phyloP scores from a whole-genome alignment of 768 basidiomycete genomes.

The Plicaturopsis crispa region DNA sequence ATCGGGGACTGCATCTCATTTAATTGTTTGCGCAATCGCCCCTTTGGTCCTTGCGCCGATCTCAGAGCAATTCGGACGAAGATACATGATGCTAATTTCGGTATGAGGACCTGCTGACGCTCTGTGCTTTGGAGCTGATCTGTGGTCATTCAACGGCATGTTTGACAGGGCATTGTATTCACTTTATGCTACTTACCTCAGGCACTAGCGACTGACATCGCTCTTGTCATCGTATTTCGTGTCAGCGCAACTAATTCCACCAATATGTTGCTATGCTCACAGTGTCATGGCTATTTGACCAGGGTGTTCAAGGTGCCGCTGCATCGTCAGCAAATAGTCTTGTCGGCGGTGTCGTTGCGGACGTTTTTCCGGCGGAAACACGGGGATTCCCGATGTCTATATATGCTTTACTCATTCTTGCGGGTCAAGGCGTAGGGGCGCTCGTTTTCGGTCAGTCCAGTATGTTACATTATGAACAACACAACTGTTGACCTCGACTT shows the following conservation, averaged over 20 bases:
- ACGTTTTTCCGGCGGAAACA: neutral
- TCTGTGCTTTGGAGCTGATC: no score
- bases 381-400: neutral
- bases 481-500: no score
- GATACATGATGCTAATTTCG: neutral
- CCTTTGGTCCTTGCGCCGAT: neutral
- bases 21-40: neutral
- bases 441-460: neutral
- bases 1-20: neutral
- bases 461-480: no score
- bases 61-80: neutral
- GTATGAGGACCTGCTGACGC: no score
- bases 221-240: neutral
- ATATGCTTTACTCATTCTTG: neutral
- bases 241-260: no score
- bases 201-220: neutral
- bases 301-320: neutral
- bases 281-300: no score
- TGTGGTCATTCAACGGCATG: no score
- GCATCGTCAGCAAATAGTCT: neutral
- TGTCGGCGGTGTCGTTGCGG: neutral
- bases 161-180: neutral
- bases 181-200: neutral
- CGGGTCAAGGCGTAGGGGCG: neutral
- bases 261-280: no score